phyloP scores from a whole-genome alignment of 2,329 filamentous ascomycete species.

The Penicillium sp. region DNA sequence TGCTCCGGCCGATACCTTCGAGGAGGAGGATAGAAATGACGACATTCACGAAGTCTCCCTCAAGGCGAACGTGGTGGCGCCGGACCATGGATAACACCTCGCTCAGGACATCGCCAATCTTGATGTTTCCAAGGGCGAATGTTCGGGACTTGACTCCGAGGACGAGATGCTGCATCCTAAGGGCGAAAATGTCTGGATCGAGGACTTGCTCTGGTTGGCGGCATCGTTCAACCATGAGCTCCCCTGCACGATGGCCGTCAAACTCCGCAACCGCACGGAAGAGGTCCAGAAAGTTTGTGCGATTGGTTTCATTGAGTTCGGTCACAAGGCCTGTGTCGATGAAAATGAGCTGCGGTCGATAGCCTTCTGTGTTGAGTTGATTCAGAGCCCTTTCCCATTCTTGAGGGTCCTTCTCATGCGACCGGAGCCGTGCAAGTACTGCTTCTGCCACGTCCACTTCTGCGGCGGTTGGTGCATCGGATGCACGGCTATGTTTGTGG shows the following conservation, averaged over 20 bases:
- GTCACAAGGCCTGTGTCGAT: constrained; percentile 97
- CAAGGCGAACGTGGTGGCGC: constrained; percentile 86
- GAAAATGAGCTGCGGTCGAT: constrained; percentile 91
- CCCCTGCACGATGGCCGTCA: constrained; percentile 91
- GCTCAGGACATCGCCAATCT: constrained; percentile 93
- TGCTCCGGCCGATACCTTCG: constrained; percentile 86
- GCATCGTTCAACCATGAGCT: constrained; percentile 95
- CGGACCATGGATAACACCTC: constrained; percentile 92
- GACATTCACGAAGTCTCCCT: constrained; percentile 98
- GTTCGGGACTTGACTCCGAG: constrained; percentile 88
- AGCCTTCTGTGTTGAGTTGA: constrained; percentile 83
- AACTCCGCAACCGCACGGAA: constrained; percentile 97
- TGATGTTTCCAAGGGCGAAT: constrained; percentile 89
- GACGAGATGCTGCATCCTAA: constrained; percentile 97
- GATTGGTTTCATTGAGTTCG: constrained; percentile 84
- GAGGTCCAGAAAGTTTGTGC: constrained; percentile 88
- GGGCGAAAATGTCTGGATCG: constrained; percentile 85
- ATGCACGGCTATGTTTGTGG: constrained; percentile 47
- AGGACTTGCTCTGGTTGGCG: constrained; percentile 89
- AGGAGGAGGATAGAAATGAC: constrained; percentile 92
- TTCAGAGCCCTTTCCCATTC: constrained; percentile 77
- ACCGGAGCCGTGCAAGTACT: constrained; percentile 78
- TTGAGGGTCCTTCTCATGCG: constrained; percentile 68
- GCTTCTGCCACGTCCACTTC: constrained; percentile 82
- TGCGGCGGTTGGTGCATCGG: constrained; percentile 51